These are phyloP conservation scores for Phytopythium mirpurense DNA, from an alignment of 352 stramenopile species.

Conservation along the genomic window DNA sequence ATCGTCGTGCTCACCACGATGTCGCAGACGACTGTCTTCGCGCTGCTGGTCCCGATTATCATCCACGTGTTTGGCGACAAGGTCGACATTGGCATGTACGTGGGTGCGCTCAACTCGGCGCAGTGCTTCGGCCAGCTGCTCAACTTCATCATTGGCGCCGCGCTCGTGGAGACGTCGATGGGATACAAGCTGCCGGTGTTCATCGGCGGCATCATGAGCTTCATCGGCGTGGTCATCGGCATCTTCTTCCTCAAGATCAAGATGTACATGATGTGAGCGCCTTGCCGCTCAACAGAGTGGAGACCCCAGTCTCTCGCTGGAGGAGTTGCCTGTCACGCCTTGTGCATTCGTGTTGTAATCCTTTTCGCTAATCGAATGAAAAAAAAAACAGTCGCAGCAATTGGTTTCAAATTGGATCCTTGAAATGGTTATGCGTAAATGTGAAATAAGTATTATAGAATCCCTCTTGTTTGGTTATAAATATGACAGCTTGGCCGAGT, in stretches of 20 bases:
- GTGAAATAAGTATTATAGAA: too few species aligned
- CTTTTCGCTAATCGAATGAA: too few species aligned
- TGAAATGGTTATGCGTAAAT: too few species aligned
- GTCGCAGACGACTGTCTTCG: slow-evolving; percentile 42
- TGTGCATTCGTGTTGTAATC: too few species aligned
- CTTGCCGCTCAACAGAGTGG: neutral
- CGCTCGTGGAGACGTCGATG: slow-evolving; percentile 17
- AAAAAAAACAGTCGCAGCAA: too few species aligned
- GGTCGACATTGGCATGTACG: slow-evolving; percentile 50
- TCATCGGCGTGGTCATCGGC: slow-evolving; percentile 30
- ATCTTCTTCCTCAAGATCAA: slow-evolving; percentile 24
- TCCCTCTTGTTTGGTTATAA: too few species aligned
- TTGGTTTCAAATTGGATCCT: too few species aligned
- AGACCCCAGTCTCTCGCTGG: neutral
- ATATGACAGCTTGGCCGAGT: slow-evolving; percentile 8
- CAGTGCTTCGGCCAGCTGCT: slow-evolving; percentile 61
- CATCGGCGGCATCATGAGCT: slow-evolving; percentile 25
- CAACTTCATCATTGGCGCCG: slow-evolving; percentile 35
- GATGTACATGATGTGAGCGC: slow-evolving; percentile 15
- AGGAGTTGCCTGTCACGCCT: neutral
- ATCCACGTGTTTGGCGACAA: slow-evolving; percentile 48
- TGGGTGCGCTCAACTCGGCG: slow-evolving; percentile 65
- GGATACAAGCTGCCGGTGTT: slow-evolving; percentile 20
- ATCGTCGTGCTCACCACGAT: slow-evolving; percentile 40
- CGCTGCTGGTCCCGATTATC: slow-evolving; percentile 51